Base-by-base conservation (phyloP, 257 asterid species). In the Gentiana dahurica region DNA sequence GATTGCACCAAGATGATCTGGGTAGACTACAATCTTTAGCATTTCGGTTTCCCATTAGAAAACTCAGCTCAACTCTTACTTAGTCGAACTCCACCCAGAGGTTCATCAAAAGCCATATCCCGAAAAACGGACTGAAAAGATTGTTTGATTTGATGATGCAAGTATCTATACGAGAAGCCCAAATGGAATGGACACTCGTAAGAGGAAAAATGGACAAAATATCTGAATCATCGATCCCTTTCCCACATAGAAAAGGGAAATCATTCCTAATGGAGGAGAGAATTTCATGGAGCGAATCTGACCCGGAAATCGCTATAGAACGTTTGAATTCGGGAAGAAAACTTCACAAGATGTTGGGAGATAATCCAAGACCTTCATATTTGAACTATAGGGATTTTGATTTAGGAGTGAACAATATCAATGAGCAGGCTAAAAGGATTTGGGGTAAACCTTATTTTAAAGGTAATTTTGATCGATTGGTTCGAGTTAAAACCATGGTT, bases 141-240 rank as follows among this genome's bases (percentile, higher is more conserved):
- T 11, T 54, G n/a, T 33, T 38, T 41, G 7, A 54, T 36, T 13
- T 34, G 8, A 34, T 36, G 44, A 34, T 9, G 8, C 4, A 35
- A 41, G 13, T 54, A 11, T 32, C 36, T 3, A 4, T 32, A 12
- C 10, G 45, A 9, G 41, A 13, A 54, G 5, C 58, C 7, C 36
- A 41, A 36, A 34, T 35, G 39, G 58, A 35, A 41, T 54, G 45
- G 45, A 35, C 58, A 36, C 58, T 45, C 1, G 11, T 10, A 34
- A 44, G 58, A 35, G 58, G 58, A 36, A 54, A 32, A 54, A 54
- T 54, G 58, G 45, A 54, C n/a, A 44, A 54, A 34, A 54, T 33
- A 3, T 32, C 45, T 1, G 45, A 54, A 54, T 54, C 58, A 34
- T 13, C 36, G 38, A 54, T 24, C 3, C 58, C 58, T 34, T 54